phyloP scores from a whole-genome alignment of 2,329 filamentous ascomycete species.

The Neonectria hederae region DNA sequence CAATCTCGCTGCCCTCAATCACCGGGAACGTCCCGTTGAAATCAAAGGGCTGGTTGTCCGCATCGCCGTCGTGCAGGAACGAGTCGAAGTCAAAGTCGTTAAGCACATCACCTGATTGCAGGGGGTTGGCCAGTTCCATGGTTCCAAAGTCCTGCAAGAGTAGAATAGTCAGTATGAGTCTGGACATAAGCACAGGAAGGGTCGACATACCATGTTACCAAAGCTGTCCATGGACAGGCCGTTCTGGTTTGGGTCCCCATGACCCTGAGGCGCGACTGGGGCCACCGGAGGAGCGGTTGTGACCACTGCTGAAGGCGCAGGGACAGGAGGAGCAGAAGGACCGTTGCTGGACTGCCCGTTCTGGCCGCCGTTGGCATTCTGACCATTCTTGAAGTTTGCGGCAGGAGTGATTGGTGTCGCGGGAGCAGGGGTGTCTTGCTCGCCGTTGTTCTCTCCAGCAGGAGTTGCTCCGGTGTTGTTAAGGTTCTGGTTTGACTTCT shows the following conservation, averaged over 20 bases:
- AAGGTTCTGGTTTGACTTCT: slow-evolving; percentile 68
- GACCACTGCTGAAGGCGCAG: slow-evolving; percentile 47
- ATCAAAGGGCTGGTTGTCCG: slow-evolving; percentile 61
- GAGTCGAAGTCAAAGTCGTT: slow-evolving; percentile 76
- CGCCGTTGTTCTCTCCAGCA: slow-evolving; percentile 63
- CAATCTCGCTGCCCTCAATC: slow-evolving; percentile 68
- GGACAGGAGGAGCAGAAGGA: slow-evolving; percentile 36
- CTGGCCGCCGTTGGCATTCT: slow-evolving; percentile 44
- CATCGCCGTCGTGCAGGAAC: slow-evolving; percentile 68
- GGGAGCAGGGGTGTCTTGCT: slow-evolving; percentile 68
- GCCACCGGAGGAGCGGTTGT: slow-evolving; percentile 50
- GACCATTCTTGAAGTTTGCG: slow-evolving; percentile 53
- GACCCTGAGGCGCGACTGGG: slow-evolving; percentile 55
- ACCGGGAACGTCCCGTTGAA: slow-evolving; percentile 60
- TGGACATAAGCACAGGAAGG: slow-evolving; percentile 15
- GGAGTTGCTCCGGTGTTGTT: slow-evolving; percentile 63
- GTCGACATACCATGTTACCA: slow-evolving; percentile 53
- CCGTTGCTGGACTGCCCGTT: slow-evolving; percentile 46
- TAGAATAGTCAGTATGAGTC: slow-evolving; percentile 14
- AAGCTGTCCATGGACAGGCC: slow-evolving; percentile 55
- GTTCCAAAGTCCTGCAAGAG: slow-evolving; percentile 53
- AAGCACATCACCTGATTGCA: slow-evolving; percentile 65
- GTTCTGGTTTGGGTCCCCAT: slow-evolving; percentile 60
- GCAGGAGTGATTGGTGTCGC: slow-evolving; percentile 72
- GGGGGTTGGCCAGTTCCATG: slow-evolving; percentile 66